Evolutionary conservation across 2,329 filamentous ascomycete genomes (phyloP).

Genomic region (Paraconiothyrium sp.): DNA sequence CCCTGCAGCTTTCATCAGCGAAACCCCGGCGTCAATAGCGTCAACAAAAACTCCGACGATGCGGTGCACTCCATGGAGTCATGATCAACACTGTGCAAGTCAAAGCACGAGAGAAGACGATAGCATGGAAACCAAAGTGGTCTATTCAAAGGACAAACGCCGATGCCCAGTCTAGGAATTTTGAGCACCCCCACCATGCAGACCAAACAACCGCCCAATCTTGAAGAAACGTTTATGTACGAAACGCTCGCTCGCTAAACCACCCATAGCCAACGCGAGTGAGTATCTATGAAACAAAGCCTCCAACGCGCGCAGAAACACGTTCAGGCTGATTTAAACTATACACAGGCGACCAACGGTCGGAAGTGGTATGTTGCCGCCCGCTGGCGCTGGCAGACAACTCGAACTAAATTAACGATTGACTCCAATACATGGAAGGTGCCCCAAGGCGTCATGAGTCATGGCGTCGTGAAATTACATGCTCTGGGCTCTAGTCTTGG

Average conservation of each 20-base stretch:
- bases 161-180: conserved; percentile 36
- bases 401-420: conserved; percentile 30
- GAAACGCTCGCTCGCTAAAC: conserved; percentile 24
- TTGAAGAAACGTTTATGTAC: conserved; percentile 33
- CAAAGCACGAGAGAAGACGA: neutral
- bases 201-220: conserved; percentile 23
- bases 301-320: conserved; percentile 29
- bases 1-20: conserved; percentile 30
- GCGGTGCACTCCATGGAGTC: neutral
- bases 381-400: conserved; percentile 21
- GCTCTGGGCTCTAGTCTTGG: conserved; percentile 23
- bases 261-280: conserved; percentile 20
- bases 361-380: conserved; percentile 29
- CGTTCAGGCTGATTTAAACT: conserved; percentile 39
- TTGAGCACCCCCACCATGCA: conserved; percentile 29
- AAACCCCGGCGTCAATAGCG: conserved; percentile 11
- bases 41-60: neutral
- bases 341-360: conserved; percentile 49
- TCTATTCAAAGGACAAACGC: conserved; percentile 21
- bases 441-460: conserved; percentile 51
- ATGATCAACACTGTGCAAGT: neutral
- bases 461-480: conserved; percentile 40
- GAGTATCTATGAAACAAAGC: conserved; percentile 34
- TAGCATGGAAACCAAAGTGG: conserved; percentile 8
- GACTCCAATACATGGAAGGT: conserved; percentile 26